Evolutionary conservation across 805 yeast species (phyloP), one percentile per base, ranked within the genome.

Genomic region (Myxozyma sirexii): DNA sequence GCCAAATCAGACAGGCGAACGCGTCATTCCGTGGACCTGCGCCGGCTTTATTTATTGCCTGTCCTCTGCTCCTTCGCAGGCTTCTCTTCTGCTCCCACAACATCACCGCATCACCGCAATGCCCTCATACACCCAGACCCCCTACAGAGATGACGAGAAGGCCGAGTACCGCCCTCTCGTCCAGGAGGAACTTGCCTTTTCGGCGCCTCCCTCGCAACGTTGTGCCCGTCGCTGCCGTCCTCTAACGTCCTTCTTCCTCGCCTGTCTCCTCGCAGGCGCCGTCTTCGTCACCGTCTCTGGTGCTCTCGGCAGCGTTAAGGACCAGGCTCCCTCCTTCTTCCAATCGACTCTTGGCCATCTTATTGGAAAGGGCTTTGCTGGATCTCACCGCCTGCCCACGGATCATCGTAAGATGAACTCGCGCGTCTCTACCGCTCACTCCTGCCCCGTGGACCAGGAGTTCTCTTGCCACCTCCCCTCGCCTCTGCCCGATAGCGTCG

Each of bases 401-500:
- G 15, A 4, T 24, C 48, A 37, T 33, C 33, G 43, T 38, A 27
- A 26, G 27, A 10, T 39, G 41, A 26, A 26, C 48, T 8, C 43
- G 17, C 51, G 48, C 31, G 60, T 60, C 37, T 54, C 63, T 3
- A 54, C 57, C 15, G 43, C 54, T 31, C 63, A 54, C 60, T 21
- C 57, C 17, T 60, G 63, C 52, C 54, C 60, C 31, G 33, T 37
- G 24, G 23, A 21, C 42, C 13, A 26, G 38, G 50, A 37, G 39
- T 31, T 56, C 23, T 62, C 66, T 15, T 62, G 66, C 66, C 64
- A 61, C 45, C 46, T 58, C 26, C 38, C 53, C 24, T 17, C 38
- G 44, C 13, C 55, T 17, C 31, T 24, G 7, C 54, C 48, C 26
- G 46, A 33, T 24, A 29, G 17, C 26, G 46, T 60, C 41, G 85